Conservation (phyloP, 192 early-diverging fungal genomes). For the Backusella australiensis region DNA sequence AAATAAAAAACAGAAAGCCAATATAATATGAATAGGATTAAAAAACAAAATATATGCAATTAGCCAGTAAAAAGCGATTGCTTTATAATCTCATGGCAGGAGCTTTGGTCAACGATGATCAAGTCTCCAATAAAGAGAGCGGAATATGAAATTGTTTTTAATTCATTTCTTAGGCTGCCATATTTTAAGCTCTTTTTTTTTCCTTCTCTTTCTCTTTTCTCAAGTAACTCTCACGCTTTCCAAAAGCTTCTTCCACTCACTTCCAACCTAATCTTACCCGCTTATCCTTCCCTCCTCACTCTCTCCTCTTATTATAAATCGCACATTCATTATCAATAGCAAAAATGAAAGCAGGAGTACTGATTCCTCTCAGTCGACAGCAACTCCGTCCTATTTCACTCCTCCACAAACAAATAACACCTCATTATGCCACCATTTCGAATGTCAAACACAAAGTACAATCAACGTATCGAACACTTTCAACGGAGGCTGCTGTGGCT, state of each 20-base stretch:
- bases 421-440: background rate
- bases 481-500: background rate
- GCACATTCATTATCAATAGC: background rate
- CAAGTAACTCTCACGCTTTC: background rate
- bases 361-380: background rate
- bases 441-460: background rate
- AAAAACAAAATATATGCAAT: too few species aligned
- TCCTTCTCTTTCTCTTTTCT: too few species aligned
- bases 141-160: too few species aligned
- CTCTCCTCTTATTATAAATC: background rate
- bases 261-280: background rate
- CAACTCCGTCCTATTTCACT: background rate
- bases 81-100: too few species aligned
- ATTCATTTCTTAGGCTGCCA: too few species aligned
- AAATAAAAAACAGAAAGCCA: too few species aligned
- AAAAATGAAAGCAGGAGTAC: background rate
- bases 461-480: background rate
- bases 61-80: too few species aligned
- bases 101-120: too few species aligned
- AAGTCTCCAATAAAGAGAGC: too few species aligned
- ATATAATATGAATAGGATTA: too few species aligned
- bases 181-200: too few species aligned
- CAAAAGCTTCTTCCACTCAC: background rate
- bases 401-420: background rate
- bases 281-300: background rate